Evolutionary conservation across 2,329 filamentous ascomycete species (phyloP).

Genomic region (Aspergillus udagawae): DNA sequence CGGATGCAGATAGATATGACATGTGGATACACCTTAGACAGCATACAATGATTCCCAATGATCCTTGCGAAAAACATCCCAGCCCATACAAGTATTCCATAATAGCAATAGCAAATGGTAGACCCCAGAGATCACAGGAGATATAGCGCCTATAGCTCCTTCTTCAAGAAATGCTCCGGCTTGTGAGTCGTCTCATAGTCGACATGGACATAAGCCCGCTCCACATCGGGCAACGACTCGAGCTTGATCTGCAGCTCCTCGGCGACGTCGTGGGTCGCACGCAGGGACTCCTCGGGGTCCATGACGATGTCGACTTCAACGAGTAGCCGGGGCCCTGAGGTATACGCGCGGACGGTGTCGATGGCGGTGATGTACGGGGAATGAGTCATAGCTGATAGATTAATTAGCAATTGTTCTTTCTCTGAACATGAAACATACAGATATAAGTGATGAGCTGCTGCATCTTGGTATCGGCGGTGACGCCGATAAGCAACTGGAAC

Average conservation of each 20-base stretch:
- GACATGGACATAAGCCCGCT: slow-evolving; percentile 93
- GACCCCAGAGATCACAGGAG: too few relatives aligned
- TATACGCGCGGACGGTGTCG: slow-evolving; percentile 92
- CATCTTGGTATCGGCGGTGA: slow-evolving; percentile 77
- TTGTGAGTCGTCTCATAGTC: slow-evolving; percentile 97
- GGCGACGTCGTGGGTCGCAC: slow-evolving; percentile 84
- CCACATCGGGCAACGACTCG: slow-evolving; percentile 85
- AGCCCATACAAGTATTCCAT: too few relatives aligned
- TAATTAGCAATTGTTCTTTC: too few relatives aligned
- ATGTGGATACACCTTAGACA: background rate
- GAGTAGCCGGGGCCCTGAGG: slow-evolving; percentile 81
- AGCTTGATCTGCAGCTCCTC: slow-evolving; percentile 93
- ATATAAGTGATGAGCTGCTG: slow-evolving; percentile 96
- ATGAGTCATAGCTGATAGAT: slow-evolving; percentile 68
- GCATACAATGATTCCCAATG: background rate
- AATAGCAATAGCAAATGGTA: too few relatives aligned
- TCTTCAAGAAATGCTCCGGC: slow-evolving; percentile 74
- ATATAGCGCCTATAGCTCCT: slow-evolving; percentile 48
- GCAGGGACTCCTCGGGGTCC: slow-evolving; percentile 68
- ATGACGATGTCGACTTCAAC: slow-evolving; percentile 97
- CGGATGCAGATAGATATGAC: background rate
- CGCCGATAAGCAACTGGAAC: slow-evolving; percentile 86
- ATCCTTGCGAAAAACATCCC: too few relatives aligned
- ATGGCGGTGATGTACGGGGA: slow-evolving; percentile 76
- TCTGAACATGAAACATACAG: slow-evolving; percentile 54